Evolutionary conservation across 2,329 filamentous ascomycete genomes (phyloP), one percentile per base, ranked within the genome.

Genomic region (Fusarium cyanostomum): DNA sequence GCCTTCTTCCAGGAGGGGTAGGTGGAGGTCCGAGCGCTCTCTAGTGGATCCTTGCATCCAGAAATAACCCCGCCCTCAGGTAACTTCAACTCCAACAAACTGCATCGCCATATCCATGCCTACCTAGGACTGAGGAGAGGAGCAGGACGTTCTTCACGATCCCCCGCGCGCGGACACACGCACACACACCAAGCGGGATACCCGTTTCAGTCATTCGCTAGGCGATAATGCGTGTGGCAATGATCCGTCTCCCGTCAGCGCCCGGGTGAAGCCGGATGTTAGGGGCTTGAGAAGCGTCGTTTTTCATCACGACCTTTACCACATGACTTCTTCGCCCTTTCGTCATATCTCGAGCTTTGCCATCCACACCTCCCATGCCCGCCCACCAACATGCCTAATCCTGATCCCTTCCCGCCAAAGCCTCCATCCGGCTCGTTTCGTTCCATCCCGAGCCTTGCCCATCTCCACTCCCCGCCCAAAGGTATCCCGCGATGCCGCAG

Each of bases 301-400:
- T 45, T 45, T 50, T 66, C 54, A 60, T 66, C 63, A 66, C 62
- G 54, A 57, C 59, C 59, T 66, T 66, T 64, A 48, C 63, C 63
- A 67, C 63, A 66, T 66, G 63, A 66, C 63, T 58, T 63, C 30
- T 55, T 52, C 48, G 44, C 16, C 26, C 21, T 33, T 37, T 50
- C 50, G 15, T 58, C 52, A 55, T 62, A 66, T 65, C 54, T 52
- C 45, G 27, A 41, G 46, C 31, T 49, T 16, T 30, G 51, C 28
- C 45, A 48, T 31, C 27, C 45, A 63, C 56, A 53, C 55, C 33
- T 60, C 46, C 39, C 39, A 39, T 41, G 27, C 33, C 27, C 31
- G 37, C 33, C 33, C 62, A 49, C 26, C 50, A 46, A 51, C 53
- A 46, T 52, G 52, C 52, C 46, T 61, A 39, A 38, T 46, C 30